A percentile compares a stretch with the other conserved stretches of the same genome.
These are phyloP conservation scores for Moringa oleifera DNA, from an alignment of 345 rosid species.

Conservation along the genomic window DNA sequence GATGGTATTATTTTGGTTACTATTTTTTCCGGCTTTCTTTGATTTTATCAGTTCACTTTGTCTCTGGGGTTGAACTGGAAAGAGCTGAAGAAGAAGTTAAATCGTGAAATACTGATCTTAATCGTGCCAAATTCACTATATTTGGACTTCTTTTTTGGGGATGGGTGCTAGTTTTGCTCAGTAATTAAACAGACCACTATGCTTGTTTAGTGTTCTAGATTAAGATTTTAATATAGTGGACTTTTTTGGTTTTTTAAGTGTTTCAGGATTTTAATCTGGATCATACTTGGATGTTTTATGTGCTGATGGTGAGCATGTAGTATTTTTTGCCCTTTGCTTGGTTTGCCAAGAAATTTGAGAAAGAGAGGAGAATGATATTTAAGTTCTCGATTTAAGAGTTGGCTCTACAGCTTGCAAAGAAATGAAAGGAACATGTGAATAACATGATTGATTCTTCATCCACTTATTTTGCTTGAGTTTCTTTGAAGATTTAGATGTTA, in stretches of 20 bases:
- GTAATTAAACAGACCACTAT: background rate
- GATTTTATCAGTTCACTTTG: constrained; percentile 13
- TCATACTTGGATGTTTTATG: background rate
- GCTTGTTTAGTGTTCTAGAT: background rate
- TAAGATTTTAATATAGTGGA: too few relatives aligned
- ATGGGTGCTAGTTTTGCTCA: background rate
- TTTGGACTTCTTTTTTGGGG: too few relatives aligned
- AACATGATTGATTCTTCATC: too few relatives aligned
- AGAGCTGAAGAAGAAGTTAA: background rate
- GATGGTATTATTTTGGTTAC: too few relatives aligned
- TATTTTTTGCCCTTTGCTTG: background rate
- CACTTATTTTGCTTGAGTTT: too few relatives aligned
- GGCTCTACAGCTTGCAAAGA: too few relatives aligned
- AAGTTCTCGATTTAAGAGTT: too few relatives aligned
- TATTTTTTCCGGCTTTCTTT: too few relatives aligned
- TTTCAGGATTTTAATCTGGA: background rate
- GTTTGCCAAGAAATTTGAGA: background rate
- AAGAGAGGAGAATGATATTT: background rate
- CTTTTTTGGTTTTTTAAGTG: background rate
- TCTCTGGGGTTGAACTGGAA: background rate
- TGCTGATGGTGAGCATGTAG: too few relatives aligned
- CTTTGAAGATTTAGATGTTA: too few relatives aligned
- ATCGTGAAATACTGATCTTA: background rate
- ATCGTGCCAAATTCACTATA: background rate
- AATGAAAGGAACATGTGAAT: too few relatives aligned